Evolutionary conservation across 2,329 filamentous ascomycete species (phyloP).

Genomic region (Verticillium zaregamsianum): DNA sequence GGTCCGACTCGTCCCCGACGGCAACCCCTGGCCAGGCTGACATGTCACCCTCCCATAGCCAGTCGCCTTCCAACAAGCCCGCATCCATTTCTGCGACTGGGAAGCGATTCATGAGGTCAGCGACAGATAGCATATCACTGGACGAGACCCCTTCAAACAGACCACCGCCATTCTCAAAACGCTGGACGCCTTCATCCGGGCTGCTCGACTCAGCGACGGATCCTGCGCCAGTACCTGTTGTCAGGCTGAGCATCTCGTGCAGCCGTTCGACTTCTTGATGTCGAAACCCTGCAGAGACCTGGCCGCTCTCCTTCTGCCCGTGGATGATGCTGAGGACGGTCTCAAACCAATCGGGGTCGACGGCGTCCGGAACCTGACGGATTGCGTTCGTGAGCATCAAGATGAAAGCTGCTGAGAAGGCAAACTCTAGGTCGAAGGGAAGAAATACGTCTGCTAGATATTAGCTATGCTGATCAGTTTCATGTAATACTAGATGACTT

Average conservation of each 20-base stretch:
- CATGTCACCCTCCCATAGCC: background rate
- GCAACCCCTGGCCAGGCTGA: background rate
- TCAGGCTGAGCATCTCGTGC: constrained; percentile 4
- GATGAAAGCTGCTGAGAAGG: constrained; percentile 4
- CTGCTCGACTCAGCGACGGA: no score
- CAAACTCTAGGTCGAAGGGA: constrained; percentile 6
- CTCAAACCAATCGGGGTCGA: background rate
- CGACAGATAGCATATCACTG: background rate
- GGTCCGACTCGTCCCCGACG: background rate
- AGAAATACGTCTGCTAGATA: constrained; percentile 2
- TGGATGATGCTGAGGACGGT: constrained; percentile 1
- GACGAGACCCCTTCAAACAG: background rate
- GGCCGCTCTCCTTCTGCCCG: background rate
- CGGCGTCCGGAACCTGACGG: background rate
- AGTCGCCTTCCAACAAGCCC: background rate
- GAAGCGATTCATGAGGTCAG: background rate
- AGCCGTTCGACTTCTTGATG: constrained; percentile 3
- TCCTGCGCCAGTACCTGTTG: background rate
- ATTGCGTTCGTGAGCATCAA: constrained; percentile 1
- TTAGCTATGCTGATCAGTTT: background rate
- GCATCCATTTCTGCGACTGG: background rate
- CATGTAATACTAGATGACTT: no score
- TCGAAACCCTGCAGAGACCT: constrained; percentile 2
- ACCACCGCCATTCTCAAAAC: background rate
- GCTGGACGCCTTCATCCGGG: background rate